Base-by-base conservation (phyloP, 805 yeast genomes). In the Candida palmyrensis region DNA sequence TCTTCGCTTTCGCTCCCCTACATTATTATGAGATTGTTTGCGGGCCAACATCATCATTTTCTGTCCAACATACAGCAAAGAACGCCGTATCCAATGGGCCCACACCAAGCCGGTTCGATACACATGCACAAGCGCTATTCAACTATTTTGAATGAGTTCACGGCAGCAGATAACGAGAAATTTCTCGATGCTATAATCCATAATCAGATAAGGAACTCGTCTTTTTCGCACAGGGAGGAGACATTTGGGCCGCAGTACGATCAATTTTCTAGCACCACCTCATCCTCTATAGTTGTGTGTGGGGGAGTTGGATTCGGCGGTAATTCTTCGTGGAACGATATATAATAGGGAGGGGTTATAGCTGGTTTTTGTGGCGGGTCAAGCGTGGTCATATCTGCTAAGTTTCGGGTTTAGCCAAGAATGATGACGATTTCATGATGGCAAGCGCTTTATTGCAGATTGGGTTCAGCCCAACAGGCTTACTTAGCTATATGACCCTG, bases 261-360 rank as follows among this genome's bases (percentile, higher is more conserved):
- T 13, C 21, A 24, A n/a, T 9, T 18, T 14, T 23, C 40, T 20
- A 25, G 28, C 15, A 30, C 37, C 13, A 17, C 37, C 5, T 33
- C 39, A 2, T 44, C 49, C 2, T 42, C 49, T 9, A 34, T 47
- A 25, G 40, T 48, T 4, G 32, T 45, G 29, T 48, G 53, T 33
- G 51, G 52, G 3, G 52, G 50, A 14, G 38, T 27, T 23, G 43
- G 43, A 10, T 27, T 36, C 22, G 43, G 45, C 9, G 44, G 42
- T 11, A 27, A 21, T 18, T 29, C 43, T 1, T 41, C 38, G 6
- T 40, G 46, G 42, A 33, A 33, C 18, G 44, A 39, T 32, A 34
- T 41, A 15, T 43, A 35, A 25, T n/a, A 12, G 16, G n/a, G 12
- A n/a, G n/a, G 18, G 29, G 29, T 30, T 12, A 20, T 24, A n/a